These are phyloP conservation scores for Xylaria sp. DNA, from an alignment of 2,329 filamentous ascomycete species.

Conservation along the genomic window DNA sequence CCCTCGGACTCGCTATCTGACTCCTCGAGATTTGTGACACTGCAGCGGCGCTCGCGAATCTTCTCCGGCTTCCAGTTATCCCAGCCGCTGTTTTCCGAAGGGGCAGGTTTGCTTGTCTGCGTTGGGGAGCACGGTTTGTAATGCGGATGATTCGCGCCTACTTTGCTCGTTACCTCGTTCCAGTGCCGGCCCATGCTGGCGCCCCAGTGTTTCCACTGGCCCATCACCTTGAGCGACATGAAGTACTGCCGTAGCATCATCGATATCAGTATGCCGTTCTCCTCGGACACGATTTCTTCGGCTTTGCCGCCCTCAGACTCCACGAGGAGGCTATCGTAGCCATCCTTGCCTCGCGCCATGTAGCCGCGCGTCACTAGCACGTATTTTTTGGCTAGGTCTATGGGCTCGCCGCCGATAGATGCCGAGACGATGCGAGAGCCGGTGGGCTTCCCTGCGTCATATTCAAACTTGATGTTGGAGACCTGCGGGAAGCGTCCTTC, in stretches of 20 bases:
- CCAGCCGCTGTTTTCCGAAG: constrained; percentile 46
- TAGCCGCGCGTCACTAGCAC: constrained; percentile 84
- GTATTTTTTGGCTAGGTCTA: constrained; percentile 73
- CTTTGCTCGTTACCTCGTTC: constrained; percentile 68
- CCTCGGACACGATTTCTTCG: constrained; percentile 83
- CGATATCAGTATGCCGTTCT: constrained; percentile 87
- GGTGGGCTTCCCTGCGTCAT: constrained; percentile 69
- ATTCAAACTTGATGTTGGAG: constrained; percentile 81
- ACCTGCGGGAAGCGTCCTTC: constrained; percentile 90
- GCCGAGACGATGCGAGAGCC: constrained; percentile 72
- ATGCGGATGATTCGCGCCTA: constrained; percentile 63
- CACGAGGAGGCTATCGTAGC: constrained; percentile 80
- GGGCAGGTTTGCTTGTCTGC: constrained; percentile 13
- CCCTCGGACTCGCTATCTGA: constrained; percentile 54
- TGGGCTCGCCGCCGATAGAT: constrained; percentile 67
- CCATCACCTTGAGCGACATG: constrained; percentile 82
- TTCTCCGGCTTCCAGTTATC: constrained; percentile 51
- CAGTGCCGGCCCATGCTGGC: constrained; percentile 72
- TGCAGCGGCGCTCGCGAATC: constrained; percentile 50
- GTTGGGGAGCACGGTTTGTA: constrained; percentile 43
- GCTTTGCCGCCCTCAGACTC: constrained; percentile 78
- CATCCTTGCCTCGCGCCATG: constrained; percentile 89
- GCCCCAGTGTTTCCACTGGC: constrained; percentile 80
- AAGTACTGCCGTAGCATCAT: constrained; percentile 92
- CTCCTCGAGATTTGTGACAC: constrained; percentile 52